Conservation (phyloP, 352 stramenopile species). For the Lagenidium giganteum region DNA sequence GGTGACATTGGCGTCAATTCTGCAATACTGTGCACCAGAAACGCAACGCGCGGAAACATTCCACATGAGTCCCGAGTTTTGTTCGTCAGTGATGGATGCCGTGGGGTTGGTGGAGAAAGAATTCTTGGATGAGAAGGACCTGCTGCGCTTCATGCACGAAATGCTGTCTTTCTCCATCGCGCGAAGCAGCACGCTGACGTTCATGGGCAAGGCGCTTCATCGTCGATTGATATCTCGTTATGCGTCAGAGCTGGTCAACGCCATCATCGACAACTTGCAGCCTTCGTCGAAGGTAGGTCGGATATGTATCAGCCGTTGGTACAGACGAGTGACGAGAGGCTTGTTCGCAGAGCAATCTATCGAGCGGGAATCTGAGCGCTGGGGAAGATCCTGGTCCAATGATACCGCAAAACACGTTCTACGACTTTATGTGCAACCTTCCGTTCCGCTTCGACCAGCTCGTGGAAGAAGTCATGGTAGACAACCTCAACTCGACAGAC, state of each 20-base stretch:
- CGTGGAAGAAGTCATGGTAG: conserved; percentile 33
- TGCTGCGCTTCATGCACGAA: conserved; percentile 43
- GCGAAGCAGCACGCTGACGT: conserved; percentile 35
- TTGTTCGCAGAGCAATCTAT: neutral
- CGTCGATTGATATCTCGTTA: conserved; percentile 44
- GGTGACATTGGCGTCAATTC: conserved; percentile 19
- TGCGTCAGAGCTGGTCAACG: conserved; percentile 31
- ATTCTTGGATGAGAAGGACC: conserved; percentile 34
- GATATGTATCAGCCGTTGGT: neutral
- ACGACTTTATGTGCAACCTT: conserved; percentile 41
- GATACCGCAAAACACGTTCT: conserved; percentile 40
- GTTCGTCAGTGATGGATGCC: conserved; percentile 26
- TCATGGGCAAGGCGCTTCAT: conserved; percentile 62
- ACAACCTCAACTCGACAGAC: conserved; percentile 24
- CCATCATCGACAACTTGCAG: conserved; percentile 42
- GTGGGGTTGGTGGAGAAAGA: conserved; percentile 33
- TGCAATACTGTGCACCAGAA: conserved; percentile 32
- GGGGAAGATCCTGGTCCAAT: no score
- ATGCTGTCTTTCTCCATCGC: conserved; percentile 51
- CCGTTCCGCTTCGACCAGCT: conserved; percentile 46
- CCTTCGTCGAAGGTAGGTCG: conserved; percentile 31
- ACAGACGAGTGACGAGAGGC: neutral
- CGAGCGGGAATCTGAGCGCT: no score
- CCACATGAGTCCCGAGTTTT: neutral
- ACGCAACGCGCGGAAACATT: conserved; percentile 16